phyloP scores from a whole-genome alignment of 306 rosid genomes.

The Glycine latifolia region DNA sequence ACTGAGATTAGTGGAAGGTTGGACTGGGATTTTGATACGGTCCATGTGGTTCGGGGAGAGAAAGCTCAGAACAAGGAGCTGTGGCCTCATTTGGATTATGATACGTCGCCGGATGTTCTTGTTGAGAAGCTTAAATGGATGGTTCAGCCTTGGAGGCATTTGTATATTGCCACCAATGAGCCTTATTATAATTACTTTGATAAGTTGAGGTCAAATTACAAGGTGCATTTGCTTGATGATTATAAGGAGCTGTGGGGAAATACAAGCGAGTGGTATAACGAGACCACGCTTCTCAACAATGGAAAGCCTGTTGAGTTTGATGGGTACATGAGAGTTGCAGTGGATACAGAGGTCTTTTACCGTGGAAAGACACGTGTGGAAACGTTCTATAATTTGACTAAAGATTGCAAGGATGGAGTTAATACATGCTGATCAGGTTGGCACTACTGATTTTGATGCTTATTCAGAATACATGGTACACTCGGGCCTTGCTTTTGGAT shows the following conservation, averaged over 20 bases:
- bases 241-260: constrained; percentile 89
- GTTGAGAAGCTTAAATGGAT: constrained; percentile 79
- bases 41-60: constrained; percentile 93
- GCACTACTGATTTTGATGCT: constrained; percentile 35
- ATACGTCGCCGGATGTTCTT: constrained; percentile 81
- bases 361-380: constrained; percentile 88
- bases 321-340: constrained; percentile 98
- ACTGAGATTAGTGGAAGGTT: constrained; percentile 80
- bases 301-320: constrained; percentile 92
- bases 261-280: constrained; percentile 94
- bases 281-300: constrained; percentile 68
- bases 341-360: constrained; percentile 94
- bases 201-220: constrained; percentile 85
- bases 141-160: constrained; percentile 86
- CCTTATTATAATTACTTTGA: constrained; percentile 93
- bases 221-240: constrained; percentile 95
- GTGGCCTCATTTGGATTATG: constrained; percentile 91
- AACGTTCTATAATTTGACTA: constrained; percentile 89
- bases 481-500: constrained; percentile 35
- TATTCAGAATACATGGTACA: constrained; percentile 44
- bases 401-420: constrained; percentile 95
- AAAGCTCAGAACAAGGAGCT: constrained; percentile 88
- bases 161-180: constrained; percentile 92
- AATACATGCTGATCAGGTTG: constrained; percentile 83
- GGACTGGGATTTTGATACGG: constrained; percentile 99